Evolutionary conservation across 176 grass and related monocot genomes (phyloP).

Genomic region (Oryza longistaminata): DNA sequence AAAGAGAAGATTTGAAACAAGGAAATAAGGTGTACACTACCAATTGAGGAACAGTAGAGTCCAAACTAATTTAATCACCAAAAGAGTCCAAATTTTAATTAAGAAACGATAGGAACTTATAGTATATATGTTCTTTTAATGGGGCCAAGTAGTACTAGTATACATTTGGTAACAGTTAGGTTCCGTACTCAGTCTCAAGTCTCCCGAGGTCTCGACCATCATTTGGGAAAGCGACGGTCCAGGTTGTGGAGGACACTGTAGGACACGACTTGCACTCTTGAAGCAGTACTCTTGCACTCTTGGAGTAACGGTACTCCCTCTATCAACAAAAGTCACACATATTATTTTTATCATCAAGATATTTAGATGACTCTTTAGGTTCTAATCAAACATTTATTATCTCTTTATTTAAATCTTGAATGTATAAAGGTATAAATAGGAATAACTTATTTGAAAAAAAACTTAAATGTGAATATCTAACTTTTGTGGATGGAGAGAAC

Average conservation of each 20-base stretch:
- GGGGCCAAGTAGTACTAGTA: background rate
- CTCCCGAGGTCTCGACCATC: background rate
- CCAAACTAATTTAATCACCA: background rate
- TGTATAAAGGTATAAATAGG: too few relatives aligned
- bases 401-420: too few relatives aligned
- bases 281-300: too few relatives aligned
- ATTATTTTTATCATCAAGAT: too few relatives aligned
- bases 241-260: conserved; percentile 18
- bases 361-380: too few relatives aligned
- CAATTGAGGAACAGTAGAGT: background rate
- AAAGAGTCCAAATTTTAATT: background rate
- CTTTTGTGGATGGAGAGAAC: too few relatives aligned
- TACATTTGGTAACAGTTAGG: background rate
- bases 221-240: conserved; percentile 18
- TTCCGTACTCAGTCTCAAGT: background rate
- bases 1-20: background rate
- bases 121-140: background rate
- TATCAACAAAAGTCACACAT: too few relatives aligned
- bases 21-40: background rate
- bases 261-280: too few relatives aligned
- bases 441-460: too few relatives aligned
- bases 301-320: too few relatives aligned
- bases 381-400: too few relatives aligned
- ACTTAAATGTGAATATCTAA: too few relatives aligned
- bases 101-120: background rate